Evolutionary conservation across 768 basidiomycete species (phyloP).

Genomic region (Pleurotus citrinopileatus): DNA sequence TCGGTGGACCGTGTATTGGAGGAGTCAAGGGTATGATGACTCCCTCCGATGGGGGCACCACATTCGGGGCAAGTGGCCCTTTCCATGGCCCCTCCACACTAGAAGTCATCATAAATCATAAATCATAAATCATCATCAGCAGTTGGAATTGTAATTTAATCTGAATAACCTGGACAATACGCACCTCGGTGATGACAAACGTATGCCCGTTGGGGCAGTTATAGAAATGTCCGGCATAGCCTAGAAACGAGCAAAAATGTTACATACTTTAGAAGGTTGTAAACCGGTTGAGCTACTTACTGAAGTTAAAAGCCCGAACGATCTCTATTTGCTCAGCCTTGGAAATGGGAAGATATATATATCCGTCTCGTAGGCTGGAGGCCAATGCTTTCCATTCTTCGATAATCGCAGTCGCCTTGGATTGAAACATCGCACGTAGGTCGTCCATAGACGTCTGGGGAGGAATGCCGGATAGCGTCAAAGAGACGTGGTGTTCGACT

Average conservation of each 20-base stretch:
- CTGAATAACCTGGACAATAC: no score
- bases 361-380: constrained; percentile 33
- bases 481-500: constrained; percentile 11
- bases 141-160: no score
- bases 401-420: constrained; percentile 33
- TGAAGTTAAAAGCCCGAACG: constrained; percentile 47
- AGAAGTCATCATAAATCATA: not conserved
- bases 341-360: constrained; percentile 51
- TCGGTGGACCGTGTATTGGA: constrained; percentile 45
- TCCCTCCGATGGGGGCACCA: constrained; percentile 49
- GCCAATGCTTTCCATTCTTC: constrained; percentile 46
- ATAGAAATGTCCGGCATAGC: constrained; percentile 43
- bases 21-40: constrained; percentile 32
- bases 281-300: constrained; percentile 28
- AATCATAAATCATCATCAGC: not conserved
- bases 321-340: constrained; percentile 50
- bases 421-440: constrained; percentile 41
- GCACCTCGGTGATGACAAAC: constrained; percentile 56
- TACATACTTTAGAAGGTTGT: not conserved
- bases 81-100: constrained; percentile 62
- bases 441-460: constrained; percentile 32
- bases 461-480: constrained; percentile 14
- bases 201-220: constrained; percentile 59
- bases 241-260: constrained; percentile 17
- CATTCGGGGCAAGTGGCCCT: constrained; percentile 55